Base-by-base conservation (phyloP, 495 filamentous ascomycete species). In the Trichodelitschia bisporula region DNA sequence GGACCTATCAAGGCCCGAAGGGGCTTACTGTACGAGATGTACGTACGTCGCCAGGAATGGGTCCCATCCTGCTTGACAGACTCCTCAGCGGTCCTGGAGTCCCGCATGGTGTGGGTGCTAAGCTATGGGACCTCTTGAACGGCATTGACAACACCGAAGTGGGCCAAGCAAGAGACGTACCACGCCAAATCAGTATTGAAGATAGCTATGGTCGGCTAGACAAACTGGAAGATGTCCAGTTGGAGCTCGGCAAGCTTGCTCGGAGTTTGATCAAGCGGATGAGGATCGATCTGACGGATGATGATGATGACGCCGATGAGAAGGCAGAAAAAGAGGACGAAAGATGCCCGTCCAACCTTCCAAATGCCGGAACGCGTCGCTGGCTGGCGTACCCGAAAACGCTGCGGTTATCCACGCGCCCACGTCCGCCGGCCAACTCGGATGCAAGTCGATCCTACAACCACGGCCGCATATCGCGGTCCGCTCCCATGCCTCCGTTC, bases 181-280 rank as follows among this genome's bases (percentile, higher is more conserved):
- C 84, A 0, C 68, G 66, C 9, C 82, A 91, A 47, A 91, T 95
- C 46, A 83, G 77, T 48, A 89, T 95, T 36, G 84, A 95, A 44
- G 79, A 95, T 46, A 77, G 77, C 3, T 95, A 86, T 44, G 56
- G 59, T 28, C 63, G 6, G 6, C 55, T 91, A 1, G 61, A 69
- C 38, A 64, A 57, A 0, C 36, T 72, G 26, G 47, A 63, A 2
- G 58, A 69, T 27, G 64, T 78, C 2, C 53, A 51, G n/a, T 57
- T 58, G 26, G 72, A 82, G 41, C 56, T 95, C 14, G 40, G 45
- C 0, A 49, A 59, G 15, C 52, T 95, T 0, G 50, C 70, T 0
- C 49, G 44, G 1, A 89, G 77, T 40, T 54, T 95, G 8, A 51
- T 95, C 18, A 64, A 64, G 28, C 61, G 83, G 14, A 77, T 95